A percentile compares a stretch with the other conserved stretches of the same genome.
These are phyloP conservation scores for Chaetomiaceae sp. DNA, from an alignment of 2,329 filamentous ascomycete genomes.

Conservation along the genomic window DNA sequence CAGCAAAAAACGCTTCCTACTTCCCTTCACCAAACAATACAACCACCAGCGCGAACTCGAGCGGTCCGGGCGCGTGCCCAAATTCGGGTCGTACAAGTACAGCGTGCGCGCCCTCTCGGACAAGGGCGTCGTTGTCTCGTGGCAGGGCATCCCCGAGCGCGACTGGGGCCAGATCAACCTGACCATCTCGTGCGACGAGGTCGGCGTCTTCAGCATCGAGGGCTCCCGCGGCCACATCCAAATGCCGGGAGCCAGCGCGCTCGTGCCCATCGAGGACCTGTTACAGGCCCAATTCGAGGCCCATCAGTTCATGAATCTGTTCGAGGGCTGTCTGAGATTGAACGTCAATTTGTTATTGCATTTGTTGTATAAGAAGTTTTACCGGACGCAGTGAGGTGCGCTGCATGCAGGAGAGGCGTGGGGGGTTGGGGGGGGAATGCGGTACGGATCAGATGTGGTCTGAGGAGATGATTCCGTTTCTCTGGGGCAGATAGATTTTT, in stretches of 20 bases:
- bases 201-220: conserved; percentile 89
- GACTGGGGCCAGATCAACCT: conserved; percentile 92
- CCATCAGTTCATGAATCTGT: conserved; percentile 91
- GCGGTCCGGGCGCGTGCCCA: conserved; percentile 84
- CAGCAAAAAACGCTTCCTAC: conserved; percentile 82
- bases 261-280: conserved; percentile 85
- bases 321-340: conserved; percentile 76
- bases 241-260: conserved; percentile 85
- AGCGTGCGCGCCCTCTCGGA: conserved; percentile 81
- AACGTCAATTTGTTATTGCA: conserved; percentile 97
- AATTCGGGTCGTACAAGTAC: conserved; percentile 98
- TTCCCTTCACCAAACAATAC: conserved; percentile 98
- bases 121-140: conserved; percentile 90
- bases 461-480: not conserved
- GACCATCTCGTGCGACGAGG: conserved; percentile 88
- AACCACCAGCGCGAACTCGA: conserved; percentile 96
- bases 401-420: not conserved
- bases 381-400: conserved; percentile 55
- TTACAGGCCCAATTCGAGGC: conserved; percentile 97
- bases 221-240: conserved; percentile 89
- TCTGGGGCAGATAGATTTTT: conserved; percentile 3
- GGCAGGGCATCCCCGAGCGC: conserved; percentile 73
- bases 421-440: not conserved
- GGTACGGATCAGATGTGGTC: not conserved
- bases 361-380: conserved; percentile 98